Evolutionary conservation across 164 flowering plant species (phyloP).

Genomic region (Litsea cubeba): DNA sequence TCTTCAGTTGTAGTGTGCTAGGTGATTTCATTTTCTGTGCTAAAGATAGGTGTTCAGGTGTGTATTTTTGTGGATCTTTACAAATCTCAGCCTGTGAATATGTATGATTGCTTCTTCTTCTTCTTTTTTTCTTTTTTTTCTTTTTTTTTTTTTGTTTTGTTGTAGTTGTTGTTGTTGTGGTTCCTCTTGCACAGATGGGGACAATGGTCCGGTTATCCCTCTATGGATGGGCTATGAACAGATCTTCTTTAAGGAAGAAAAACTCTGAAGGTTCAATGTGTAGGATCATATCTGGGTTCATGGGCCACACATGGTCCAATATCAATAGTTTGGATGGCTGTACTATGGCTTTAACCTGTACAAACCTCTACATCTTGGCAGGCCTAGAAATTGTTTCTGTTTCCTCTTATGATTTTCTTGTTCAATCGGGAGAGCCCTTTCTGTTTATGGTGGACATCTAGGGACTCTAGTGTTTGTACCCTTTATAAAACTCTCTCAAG

Average conservation of each 20-base stretch:
- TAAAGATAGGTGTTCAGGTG: background rate
- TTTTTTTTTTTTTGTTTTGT: too few relatives aligned
- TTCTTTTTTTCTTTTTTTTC: too few relatives aligned
- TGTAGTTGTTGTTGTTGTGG: background rate
- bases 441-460: background rate
- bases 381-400: too few relatives aligned
- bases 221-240: background rate
- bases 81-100: background rate
- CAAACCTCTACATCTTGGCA: too few relatives aligned
- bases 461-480: background rate
- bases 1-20: too few relatives aligned
- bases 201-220: background rate
- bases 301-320: too few relatives aligned
- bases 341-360: too few relatives aligned
- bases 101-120: background rate
- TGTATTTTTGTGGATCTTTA: background rate
- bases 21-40: background rate
- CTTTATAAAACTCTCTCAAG: background rate
- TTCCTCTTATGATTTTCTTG: too few relatives aligned
- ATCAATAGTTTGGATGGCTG: too few relatives aligned
- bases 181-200: too few relatives aligned
- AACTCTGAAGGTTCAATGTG: background rate
- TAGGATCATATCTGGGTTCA: too few relatives aligned
- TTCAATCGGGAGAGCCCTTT: too few relatives aligned
- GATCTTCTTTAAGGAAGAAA: background rate